Percentiles rank a stretch among this genome's conserved stretches.
Evolutionary conservation across 192 early-diverging fungal species (phyloP).

Genomic region (Umbelopsis ramanniana): DNA sequence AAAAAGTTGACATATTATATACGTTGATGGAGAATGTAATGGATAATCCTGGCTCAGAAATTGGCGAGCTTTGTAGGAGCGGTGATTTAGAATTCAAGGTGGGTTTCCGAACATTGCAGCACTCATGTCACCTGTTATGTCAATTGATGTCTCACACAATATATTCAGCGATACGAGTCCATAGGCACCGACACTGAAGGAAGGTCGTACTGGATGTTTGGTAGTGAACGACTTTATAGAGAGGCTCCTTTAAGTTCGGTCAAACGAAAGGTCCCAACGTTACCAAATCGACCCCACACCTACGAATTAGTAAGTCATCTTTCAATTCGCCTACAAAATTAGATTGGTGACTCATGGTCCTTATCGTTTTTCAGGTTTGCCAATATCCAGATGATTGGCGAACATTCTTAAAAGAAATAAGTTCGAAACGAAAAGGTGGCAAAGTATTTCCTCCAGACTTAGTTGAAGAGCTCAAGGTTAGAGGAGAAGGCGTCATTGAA

Average conservation of each 20-base stretch:
- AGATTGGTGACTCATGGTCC: not conserved
- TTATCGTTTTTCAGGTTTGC: not conserved
- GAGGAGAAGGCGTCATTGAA: not conserved
- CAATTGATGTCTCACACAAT: not conserved
- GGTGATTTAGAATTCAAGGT: slow-evolving; percentile 9
- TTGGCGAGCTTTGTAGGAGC: not conserved
- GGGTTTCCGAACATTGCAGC: not conserved
- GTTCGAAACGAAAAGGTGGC: not conserved
- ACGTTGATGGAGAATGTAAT: slow-evolving; percentile 3
- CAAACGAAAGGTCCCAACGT: not conserved
- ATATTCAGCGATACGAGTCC: not conserved
- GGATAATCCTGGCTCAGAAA: not conserved
- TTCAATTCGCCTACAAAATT: not conserved
- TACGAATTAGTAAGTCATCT: not conserved
- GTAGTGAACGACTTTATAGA: slow-evolving; percentile 1
- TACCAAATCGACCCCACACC: not conserved
- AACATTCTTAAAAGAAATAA: not conserved
- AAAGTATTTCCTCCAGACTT: not conserved
- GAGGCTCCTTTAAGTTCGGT: not conserved
- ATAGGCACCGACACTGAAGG: slow-evolving; percentile 6
- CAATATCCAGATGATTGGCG: not conserved
- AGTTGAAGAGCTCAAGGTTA: not conserved
- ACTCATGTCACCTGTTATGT: not conserved
- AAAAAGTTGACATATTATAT: not conserved
- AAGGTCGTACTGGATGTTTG: slow-evolving; percentile 12